Evolutionary conservation across 805 yeast species (phyloP), one percentile per base, ranked within the genome.

Genomic region (Myxozyma monticola): DNA sequence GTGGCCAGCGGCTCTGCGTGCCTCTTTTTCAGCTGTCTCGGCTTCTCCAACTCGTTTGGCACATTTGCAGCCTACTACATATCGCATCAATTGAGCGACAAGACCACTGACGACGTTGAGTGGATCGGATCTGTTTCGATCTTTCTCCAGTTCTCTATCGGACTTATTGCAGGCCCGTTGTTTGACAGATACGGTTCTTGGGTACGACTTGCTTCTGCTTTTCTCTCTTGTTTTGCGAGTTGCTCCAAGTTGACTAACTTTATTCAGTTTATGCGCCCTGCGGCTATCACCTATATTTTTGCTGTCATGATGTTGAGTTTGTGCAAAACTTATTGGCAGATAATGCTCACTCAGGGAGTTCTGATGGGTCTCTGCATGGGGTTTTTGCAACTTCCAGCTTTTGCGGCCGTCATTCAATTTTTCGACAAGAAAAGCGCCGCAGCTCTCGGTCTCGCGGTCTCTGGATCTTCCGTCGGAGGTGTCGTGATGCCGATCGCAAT

Each of bases 311-410:
- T n/a, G n/a, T n/a, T n/a, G n/a, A n/a, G n/a, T n/a, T n/a, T n/a
- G n/a, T n/a, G n/a, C n/a, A n/a, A n/a, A n/a, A n/a, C n/a, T n/a
- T 68, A 77, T 17, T 77, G 73, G 60, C 85, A 81, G 54, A 73
- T 81, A 47, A 69, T 81, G 36, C 64, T 81, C 14, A 69, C 63
- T 71, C 45, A 81, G 78, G 49, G 84, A 26, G 60, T 76, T 12
- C 72, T 78, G 5, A 62, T n/a, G n/a, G n/a, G n/a, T n/a, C n/a
- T n/a, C n/a, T n/a, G n/a, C n/a, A n/a, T n/a, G n/a, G n/a, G n/a
- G n/a, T n/a, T n/a, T n/a, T n/a, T n/a, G n/a, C n/a, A n/a, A n/a
- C n/a, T n/a, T n/a, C n/a, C n/a, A n/a, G n/a, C n/a, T n/a, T n/a
- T n/a, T n/a, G n/a, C n/a, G n/a, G n/a, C n/a, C n/a, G n/a, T n/a